phyloP scores from a whole-genome alignment of 441 rosid genomes.

The Eutrema salsugineum region DNA sequence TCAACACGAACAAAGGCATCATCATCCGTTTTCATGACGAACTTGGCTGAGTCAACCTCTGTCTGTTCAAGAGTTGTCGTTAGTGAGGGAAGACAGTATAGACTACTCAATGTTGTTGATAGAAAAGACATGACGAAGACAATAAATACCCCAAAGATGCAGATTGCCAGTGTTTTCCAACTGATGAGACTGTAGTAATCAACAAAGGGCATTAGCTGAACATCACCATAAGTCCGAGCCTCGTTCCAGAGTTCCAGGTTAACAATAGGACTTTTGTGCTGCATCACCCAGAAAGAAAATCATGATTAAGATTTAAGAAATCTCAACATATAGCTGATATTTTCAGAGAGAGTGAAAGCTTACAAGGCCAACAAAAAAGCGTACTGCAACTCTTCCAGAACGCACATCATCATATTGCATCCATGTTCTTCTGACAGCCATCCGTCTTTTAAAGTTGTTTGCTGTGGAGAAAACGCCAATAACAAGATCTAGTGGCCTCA shows the following conservation, averaged over 20 bases:
- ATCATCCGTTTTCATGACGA: constrained; percentile 96
- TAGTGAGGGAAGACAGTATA: constrained; percentile 20
- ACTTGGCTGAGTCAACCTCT: constrained; percentile 76
- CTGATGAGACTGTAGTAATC: constrained; percentile 96
- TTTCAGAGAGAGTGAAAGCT: constrained; percentile 31
- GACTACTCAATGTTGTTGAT: constrained; percentile 7
- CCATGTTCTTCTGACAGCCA: constrained; percentile 99
- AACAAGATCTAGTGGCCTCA: constrained; percentile 62
- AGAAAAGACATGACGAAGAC: constrained; percentile 23
- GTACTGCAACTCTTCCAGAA: constrained; percentile 78
- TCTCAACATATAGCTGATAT: not conserved
- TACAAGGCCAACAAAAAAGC: constrained; percentile 98
- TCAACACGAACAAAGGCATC: constrained; percentile 96
- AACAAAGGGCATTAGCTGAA: constrained; percentile 96
- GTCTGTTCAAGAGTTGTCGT: constrained; percentile 51
- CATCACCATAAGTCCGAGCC: constrained; percentile 76
- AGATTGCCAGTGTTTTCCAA: constrained; percentile 96
- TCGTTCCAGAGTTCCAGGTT: constrained; percentile 95
- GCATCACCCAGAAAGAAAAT: constrained; percentile 28
- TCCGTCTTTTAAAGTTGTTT: constrained; percentile 89
- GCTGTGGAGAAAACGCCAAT: constrained; percentile 94
- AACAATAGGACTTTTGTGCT: constrained; percentile 92
- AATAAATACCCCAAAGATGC: constrained; percentile 83
- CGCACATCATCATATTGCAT: constrained; percentile 85
- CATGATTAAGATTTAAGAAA: not conserved